Evolutionary conservation across 192 early-diverging fungal species (phyloP), one percentile per base, ranked within the genome.

Genomic region (Mortierella hygrophila): DNA sequence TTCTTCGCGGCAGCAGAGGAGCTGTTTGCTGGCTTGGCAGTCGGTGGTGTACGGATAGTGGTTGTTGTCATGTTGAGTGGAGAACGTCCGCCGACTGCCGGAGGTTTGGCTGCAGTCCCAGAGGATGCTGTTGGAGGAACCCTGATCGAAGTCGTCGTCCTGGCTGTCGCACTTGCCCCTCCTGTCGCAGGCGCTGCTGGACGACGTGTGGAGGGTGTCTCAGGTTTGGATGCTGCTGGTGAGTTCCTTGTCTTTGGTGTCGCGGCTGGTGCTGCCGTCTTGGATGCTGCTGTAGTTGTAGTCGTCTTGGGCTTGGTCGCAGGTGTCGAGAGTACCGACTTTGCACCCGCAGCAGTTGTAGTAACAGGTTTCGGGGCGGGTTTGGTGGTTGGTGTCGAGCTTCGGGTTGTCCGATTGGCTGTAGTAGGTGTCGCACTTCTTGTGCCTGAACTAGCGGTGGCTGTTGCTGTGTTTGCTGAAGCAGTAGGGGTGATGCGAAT

Each of bases 11-110:
- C 13, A 13, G 42, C 55, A 60, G 75, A 26, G 16, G 75, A 37
- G 16, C 23, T 76, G 57, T 42, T 74, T 21, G 72, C 29, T 74
- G 74, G 38, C 54, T 65, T 44, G 47, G 42, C 18, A 52, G 49
- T 42, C 10, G 57, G 63, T 44, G 80, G 52, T 1, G 68, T 69
- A 20, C 84, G 84, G 52, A 86, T 78, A 15, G 84, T 74, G n/a
- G 84, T 86, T n/a, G 21, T n/a, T 4, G 84, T 81, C 84, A 86
- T 86, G 42, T 81, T 86, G 37, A 70, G 9, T 18, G 84, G 79
- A 13, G 82, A 38, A 38, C 76, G 76, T 7, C 82, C 82, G 32
- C 72, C 82, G 7, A 82, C 81, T 47, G 82, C 49, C 6, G 82
- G 82, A 6, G 82, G 82, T 68, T 83, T 78, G 11, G 72, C 65